Percentiles rank a stretch among this genome's conserved stretches.
Evolutionary conservation across 2,329 filamentous ascomycete species (phyloP).

Genomic region (Pseudogymnoascus sp.): DNA sequence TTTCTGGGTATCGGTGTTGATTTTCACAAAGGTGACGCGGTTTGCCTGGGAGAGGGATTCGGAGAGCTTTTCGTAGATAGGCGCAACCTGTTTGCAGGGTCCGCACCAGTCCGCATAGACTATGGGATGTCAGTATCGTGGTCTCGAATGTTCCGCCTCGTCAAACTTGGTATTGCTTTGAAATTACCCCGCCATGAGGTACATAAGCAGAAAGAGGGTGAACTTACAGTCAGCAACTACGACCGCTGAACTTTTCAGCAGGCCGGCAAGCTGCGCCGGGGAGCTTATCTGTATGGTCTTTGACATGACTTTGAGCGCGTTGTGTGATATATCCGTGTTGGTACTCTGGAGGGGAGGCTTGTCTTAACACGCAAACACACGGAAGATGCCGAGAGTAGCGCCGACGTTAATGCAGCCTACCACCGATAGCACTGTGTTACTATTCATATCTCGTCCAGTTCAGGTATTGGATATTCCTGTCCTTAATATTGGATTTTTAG

Average conservation of each 20-base stretch:
- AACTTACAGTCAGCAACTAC: constrained; percentile 83
- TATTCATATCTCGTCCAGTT: background rate
- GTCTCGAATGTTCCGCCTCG: constrained; percentile 9
- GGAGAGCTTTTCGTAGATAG: constrained; percentile 72
- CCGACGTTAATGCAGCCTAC: background rate
- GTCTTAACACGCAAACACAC: background rate
- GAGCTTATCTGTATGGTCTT: constrained; percentile 41
- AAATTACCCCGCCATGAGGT: constrained; percentile 18
- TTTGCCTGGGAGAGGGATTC: constrained; percentile 60
- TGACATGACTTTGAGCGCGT: constrained; percentile 23
- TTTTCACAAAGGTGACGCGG: constrained; percentile 74
- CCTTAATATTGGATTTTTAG: background rate
- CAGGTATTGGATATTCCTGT: background rate
- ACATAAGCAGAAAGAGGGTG: constrained; percentile 21
- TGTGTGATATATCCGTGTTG: background rate
- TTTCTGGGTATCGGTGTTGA: constrained; percentile 71
- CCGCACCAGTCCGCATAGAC: constrained; percentile 85
- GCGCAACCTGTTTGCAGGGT: constrained; percentile 76
- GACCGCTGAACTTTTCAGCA: constrained; percentile 65
- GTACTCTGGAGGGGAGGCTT: background rate
- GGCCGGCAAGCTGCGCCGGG: constrained; percentile 52
- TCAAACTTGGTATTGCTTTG: background rate
- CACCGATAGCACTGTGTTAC: background rate
- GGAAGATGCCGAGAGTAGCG: background rate
- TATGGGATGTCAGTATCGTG: constrained; percentile 30